Evolutionary conservation across 2,329 filamentous ascomycete species (phyloP).

Genomic region (Fusarium fujikuroi): DNA sequence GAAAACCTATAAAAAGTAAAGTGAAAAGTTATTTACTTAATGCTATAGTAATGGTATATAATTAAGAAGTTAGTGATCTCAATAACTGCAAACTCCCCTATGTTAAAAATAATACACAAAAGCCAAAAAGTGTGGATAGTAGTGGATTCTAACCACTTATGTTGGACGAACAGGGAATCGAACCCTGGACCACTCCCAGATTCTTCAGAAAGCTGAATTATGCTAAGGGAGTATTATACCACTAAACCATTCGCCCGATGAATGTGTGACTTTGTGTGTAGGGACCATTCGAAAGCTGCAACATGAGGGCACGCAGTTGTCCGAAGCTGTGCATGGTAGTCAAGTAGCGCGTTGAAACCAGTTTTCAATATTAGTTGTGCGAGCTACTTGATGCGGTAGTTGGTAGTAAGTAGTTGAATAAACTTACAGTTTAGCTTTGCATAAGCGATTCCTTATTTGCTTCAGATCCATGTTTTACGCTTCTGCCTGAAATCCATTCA

Average conservation of each 20-base stretch:
- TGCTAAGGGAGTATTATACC: slow-evolving; percentile 40
- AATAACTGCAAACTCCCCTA: not conserved
- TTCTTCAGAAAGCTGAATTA: not conserved
- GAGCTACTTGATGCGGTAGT: not conserved
- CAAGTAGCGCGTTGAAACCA: not conserved
- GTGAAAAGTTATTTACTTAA: rapidly evolving
- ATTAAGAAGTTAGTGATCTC: not conserved
- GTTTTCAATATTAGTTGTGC: not conserved
- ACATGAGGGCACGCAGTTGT: not conserved
- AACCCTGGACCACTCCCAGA: slow-evolving; percentile 35
- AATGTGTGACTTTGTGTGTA: not conserved
- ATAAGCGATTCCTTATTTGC: not conserved
- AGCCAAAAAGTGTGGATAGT: slow-evolving; percentile 20
- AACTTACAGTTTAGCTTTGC: not conserved
- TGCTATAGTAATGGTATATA: not conserved
- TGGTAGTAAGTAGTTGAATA: not conserved
- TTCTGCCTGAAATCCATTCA: slow-evolving; percentile 15
- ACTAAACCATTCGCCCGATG: slow-evolving; percentile 37
- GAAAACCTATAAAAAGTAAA: not conserved
- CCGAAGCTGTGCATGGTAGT: not conserved
- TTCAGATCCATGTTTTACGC: not conserved
- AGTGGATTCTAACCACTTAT: slow-evolving; percentile 11
- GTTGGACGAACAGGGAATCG: slow-evolving; percentile 34
- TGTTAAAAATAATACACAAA: too few species aligned
- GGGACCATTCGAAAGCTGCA: rapidly evolving